phyloP scores from a whole-genome alignment of 1,284 basidiomycete genomes.

The Ganoderma boninense region DNA sequence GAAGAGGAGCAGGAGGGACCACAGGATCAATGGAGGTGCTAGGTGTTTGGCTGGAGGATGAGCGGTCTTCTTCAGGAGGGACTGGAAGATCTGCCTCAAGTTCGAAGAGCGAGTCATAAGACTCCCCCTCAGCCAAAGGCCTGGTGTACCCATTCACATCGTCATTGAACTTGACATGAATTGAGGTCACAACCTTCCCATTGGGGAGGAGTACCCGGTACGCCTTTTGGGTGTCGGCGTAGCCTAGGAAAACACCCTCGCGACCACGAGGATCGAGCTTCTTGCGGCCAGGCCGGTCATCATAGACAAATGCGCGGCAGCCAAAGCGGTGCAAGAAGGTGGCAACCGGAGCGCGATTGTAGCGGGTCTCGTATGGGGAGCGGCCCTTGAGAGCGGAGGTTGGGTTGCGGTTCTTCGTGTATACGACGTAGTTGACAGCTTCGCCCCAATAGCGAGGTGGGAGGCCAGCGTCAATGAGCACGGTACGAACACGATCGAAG shows the following conservation, averaged over 20 bases:
- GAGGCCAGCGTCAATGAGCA: constrained; percentile 37
- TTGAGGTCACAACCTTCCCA: constrained; percentile 1
- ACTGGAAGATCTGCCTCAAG: too few relatives aligned
- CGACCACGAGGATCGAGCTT: constrained; percentile 40
- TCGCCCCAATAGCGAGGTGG: constrained; percentile 48
- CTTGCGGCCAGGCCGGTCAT: constrained; percentile 12
- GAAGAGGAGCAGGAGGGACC: neutral
- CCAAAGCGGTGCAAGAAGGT: constrained; percentile 21
- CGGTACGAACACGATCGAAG: constrained; percentile 30
- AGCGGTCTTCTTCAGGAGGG: neutral
- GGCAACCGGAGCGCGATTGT: constrained; percentile 40
- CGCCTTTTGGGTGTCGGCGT: constrained; percentile 11
- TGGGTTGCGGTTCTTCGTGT: constrained; percentile 43
- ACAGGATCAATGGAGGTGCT: neutral
- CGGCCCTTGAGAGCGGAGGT: constrained; percentile 40
- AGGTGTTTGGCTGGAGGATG: neutral
- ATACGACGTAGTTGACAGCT: constrained; percentile 44
- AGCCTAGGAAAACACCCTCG: constrained; percentile 15
- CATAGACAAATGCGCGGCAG: constrained; percentile 16
- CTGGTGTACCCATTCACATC: constrained; percentile 12
- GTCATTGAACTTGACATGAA: constrained; percentile 17
- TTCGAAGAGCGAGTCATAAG: constrained; percentile 6
- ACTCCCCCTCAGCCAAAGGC: constrained; percentile 14
- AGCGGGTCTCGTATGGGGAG: constrained; percentile 42
- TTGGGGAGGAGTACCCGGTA: constrained; percentile 13